Conservation (phyloP, 345 rosid genomes). For the Salix dunnii region DNA sequence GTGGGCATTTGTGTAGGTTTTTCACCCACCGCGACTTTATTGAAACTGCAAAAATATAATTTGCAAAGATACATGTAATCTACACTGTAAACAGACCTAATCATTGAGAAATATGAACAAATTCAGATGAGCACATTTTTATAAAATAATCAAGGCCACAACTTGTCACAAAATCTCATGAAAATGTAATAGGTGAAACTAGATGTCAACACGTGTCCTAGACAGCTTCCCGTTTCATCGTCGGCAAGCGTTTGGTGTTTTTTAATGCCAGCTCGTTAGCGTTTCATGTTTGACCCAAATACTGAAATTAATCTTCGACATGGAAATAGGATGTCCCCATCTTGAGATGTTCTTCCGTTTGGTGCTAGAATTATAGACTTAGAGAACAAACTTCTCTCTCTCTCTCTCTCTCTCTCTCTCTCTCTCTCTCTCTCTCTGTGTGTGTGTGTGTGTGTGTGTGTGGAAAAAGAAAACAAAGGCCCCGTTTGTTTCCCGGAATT, state of each 20-base stretch:
- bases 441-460: too few relatives aligned
- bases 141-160: too few relatives aligned
- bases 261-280: background rate
- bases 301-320: background rate
- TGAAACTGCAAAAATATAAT: too few relatives aligned
- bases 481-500: too few relatives aligned
- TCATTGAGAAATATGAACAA: too few relatives aligned
- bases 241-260: background rate
- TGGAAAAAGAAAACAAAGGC: background rate
- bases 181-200: background rate
- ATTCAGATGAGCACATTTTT: too few relatives aligned
- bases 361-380: background rate
- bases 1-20: too few relatives aligned
- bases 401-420: background rate
- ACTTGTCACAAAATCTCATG: background rate
- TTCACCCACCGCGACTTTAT: too few relatives aligned
- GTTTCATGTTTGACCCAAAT: conserved; percentile 14
- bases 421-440: background rate
- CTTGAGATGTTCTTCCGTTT: background rate
- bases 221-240: background rate
- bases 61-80: too few relatives aligned
- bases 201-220: background rate
- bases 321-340: background rate
- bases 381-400: background rate
- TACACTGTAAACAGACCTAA: too few relatives aligned